Evolutionary conservation across 2,329 filamentous ascomycete genomes (phyloP), one percentile per base, ranked within the genome.

Genomic region (Cercospora citrullina): DNA sequence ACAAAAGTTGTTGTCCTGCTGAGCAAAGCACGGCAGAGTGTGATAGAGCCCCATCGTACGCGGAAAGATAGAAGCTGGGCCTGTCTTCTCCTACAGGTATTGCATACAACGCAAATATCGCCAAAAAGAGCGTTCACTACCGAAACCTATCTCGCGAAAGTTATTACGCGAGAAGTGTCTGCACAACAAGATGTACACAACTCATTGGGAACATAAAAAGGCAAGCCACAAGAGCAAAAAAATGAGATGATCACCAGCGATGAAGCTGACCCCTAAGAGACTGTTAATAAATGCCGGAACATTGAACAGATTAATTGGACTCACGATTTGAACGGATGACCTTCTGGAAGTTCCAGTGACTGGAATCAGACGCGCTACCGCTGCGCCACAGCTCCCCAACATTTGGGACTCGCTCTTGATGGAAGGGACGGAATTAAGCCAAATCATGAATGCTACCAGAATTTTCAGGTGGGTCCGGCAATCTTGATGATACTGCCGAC

Each of bases 261-360:
- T 71, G 69, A 71, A 69, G 62, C 67, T 66, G 63, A 69, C 69
- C 69, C 39, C 39, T 42, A 16, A 33, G 7, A 5, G 2, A 8
- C 5, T 18, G 39, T 42, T 42, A 18, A 16, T 18, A 2, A 8
- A 5, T 42, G 39, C 16, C 18, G 16, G n/a, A 18, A 16, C n/a
- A 9, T 7, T 16, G 5, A 6, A 2, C 0, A 10, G 1, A 6
- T 10, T 18, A 2, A 42, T 42, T 16, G 5, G 7, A 42, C 39
- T 18, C 16, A 42, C 69, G 66, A 69, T 69, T 68, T 68, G 69
- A 71, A 71, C 69, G 69, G 69, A 71, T 71, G 69, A 69, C 65
- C 69, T 70, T 69, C 62, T 68, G 66, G 67, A 67, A 77, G 48
- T 55, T 70, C 68, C 60, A 72, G 57, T 21, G 23, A 66, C 66